phyloP scores from a whole-genome alignment of 331 rosid species.

The Pyracantha coccinea region DNA sequence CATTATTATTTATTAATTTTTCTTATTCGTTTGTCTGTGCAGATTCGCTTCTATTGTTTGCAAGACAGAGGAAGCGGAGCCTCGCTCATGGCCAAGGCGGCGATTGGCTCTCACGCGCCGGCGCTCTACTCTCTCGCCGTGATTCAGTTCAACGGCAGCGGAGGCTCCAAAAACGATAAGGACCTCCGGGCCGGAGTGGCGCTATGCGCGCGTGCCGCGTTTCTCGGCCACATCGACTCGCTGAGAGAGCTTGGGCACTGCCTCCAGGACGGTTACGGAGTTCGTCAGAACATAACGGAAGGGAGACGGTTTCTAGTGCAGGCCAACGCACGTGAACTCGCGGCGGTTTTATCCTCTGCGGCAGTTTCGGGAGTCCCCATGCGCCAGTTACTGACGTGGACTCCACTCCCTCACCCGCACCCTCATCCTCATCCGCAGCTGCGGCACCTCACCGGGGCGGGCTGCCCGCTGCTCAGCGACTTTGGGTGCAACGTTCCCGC shows the following conservation, averaged over 20 bases:
- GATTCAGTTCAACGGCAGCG: slow-evolving; percentile 95
- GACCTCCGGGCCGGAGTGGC: slow-evolving; percentile 94
- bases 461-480: slow-evolving; percentile 75
- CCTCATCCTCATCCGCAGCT: slow-evolving; percentile 30
- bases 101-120: slow-evolving; percentile 80
- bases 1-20: neutral
- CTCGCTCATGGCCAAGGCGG: slow-evolving; percentile 90
- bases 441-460: slow-evolving; percentile 29
- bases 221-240: slow-evolving; percentile 88
- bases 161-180: slow-evolving; percentile 87
- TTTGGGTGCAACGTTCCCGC: slow-evolving; percentile 95
- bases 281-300: slow-evolving; percentile 72
- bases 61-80: slow-evolving; percentile 91
- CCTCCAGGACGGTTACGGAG: slow-evolving; percentile 95
- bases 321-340: slow-evolving; percentile 93
- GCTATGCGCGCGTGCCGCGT: slow-evolving; percentile 90
- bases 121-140: slow-evolving; percentile 88
- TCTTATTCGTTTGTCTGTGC: slow-evolving; percentile 10
- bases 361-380: slow-evolving; percentile 14
- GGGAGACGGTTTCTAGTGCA: slow-evolving; percentile 83
- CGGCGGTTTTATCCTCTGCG: slow-evolving; percentile 45
- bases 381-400: slow-evolving; percentile 39
- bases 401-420: slow-evolving; percentile 19
- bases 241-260: slow-evolving; percentile 95
- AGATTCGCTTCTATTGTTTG: slow-evolving; percentile 94